Evolutionary conservation across 208 protist species (phyloP), one percentile per base, ranked within the genome.

Genomic region (Acanthamoeba healyi): DNA sequence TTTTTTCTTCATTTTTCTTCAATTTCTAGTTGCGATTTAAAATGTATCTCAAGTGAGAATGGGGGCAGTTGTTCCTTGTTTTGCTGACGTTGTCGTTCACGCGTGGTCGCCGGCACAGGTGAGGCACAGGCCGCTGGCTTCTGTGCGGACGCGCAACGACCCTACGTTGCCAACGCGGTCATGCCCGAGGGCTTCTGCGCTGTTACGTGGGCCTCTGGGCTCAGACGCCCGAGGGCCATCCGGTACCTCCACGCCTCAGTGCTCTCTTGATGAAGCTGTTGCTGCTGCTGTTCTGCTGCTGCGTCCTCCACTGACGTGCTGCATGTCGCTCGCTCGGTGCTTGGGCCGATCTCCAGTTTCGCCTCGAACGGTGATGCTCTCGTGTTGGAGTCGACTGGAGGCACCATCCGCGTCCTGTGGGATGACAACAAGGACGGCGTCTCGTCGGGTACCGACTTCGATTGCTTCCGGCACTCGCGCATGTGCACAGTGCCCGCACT

Each of bases 141-240:
- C 15, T 79, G 70, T 44, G n/a, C 70, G 24, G 17, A 44, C 9
- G 36, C 19, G 5, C 61, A 42, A 10, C 36, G 7, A 32, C 70
- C 70, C 32, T 79, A 46, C 70, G 12, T 87, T 7, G 46, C 6
- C 15, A 6, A 87, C 4, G 79, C 79, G 7, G 49, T 36, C 26
- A n/a, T 87, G 15, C 79, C 79, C 9, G 44, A 87, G 7, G 79
- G 79, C 79, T 87, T 87, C 44, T 87, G 79, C 49, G 79, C 79
- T 10, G 7, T 61, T 17, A 87, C 14, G 19, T 87, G 79, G 79
- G 29, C 79, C 22, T 22, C 15, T 7, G 42, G 32, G 15, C 46
- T 87, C 5, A 12, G 29, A 4, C 29, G 42, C 4, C 79, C 79
- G 9, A 17, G 79, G 17, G n/a, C 46, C 44, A 61, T 87, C 14